Evolutionary conservation across 148 eudicot genomes (phyloP), one percentile per base, ranked within the genome.

Genomic region (Vaccinium darrowii): DNA sequence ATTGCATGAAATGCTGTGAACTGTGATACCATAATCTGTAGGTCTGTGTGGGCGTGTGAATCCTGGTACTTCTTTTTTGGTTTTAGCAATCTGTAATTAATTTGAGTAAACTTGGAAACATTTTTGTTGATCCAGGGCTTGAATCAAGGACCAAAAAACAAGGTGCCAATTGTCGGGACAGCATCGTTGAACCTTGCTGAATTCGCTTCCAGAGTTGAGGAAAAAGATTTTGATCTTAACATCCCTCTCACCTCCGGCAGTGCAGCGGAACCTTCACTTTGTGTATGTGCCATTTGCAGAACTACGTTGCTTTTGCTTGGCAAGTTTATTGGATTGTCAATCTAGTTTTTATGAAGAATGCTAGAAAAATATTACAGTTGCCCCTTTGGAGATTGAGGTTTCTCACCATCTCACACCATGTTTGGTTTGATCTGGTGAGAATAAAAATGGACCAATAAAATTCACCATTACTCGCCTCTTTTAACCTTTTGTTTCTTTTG

Each of bases 101-200:
- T 21, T 47, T 2, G 50, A 8, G 36, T 5, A 75, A 84, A 52
- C 81, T 80, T 27, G 50, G 14, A 76, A 53, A 6, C 19, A 15
- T 79, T 19, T 57, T 21, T 16, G 49, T 79, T 56, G 43, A 82
- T 82, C 78, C 90, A 96, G 99, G 93, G 90, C 36, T 76, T 86
- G 78, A 93, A 89, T 80, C 90, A 86, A 73, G 93, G 95, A 54
- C 86, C 86, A 11, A 96, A 96, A 88, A 91, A 86, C 88, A 96
- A 94, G 90, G 84, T 76, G 76, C 67, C 89, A 52, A 81, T 87
- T 53, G 79, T 93, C 49, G 95, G 98, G 58, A 86, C 88, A 72
- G 95, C 92, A n/a, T 82, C 90, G 7, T 81, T 96, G 82, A 93
- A 96, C 84, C 90, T 96, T 82, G 98, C 99, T 85, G 98, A 94